These are phyloP conservation scores for Mucor irregularis DNA, from an alignment of 371 early-diverging fungal genomes.

Conservation along the genomic window DNA sequence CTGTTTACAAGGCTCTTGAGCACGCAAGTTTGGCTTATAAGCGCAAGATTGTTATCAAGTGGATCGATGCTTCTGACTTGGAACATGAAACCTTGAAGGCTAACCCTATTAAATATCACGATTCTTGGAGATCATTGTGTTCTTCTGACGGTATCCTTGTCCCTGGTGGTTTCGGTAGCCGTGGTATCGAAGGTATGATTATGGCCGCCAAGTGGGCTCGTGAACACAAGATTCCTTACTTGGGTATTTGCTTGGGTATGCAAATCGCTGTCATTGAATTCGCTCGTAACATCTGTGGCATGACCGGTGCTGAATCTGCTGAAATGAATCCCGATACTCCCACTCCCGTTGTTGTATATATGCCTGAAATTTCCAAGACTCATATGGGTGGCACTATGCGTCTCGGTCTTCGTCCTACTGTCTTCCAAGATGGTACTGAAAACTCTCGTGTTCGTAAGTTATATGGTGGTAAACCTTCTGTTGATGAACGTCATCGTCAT, in stretches of 20 bases:
- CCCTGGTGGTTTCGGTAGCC: conserved; percentile 99
- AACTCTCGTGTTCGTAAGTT: conserved; percentile 60
- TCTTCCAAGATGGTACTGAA: conserved; percentile 75
- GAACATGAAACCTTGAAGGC: conserved; percentile 70
- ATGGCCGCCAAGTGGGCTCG: conserved; percentile 96
- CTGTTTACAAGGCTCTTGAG: conserved; percentile 94
- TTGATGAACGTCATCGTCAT: conserved; percentile 98
- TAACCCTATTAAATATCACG: conserved; percentile 90
- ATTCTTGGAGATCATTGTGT: conserved; percentile 89
- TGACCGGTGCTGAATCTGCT: conserved; percentile 81
- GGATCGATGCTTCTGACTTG: conserved; percentile 96
- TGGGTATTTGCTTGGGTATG: conserved; percentile 99
- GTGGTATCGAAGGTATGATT: conserved; percentile 98
- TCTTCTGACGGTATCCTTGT: conserved; percentile 94
- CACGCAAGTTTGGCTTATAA: conserved; percentile 88
- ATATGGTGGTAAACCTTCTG: conserved; percentile 65
- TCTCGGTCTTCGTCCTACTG: conserved; percentile 87
- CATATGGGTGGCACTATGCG: conserved; percentile 97
- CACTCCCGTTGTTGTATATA: conserved; percentile 88
- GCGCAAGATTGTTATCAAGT: conserved; percentile 82
- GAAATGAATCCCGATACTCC: conserved; percentile 79
- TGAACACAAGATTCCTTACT: conserved; percentile 95
- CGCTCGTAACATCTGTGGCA: conserved; percentile 92
- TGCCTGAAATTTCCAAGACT: conserved; percentile 94
- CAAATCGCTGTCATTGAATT: conserved; percentile 99